phyloP scores from a whole-genome alignment of 129 eudicot genomes.

The Pulicaria dysenterica region DNA sequence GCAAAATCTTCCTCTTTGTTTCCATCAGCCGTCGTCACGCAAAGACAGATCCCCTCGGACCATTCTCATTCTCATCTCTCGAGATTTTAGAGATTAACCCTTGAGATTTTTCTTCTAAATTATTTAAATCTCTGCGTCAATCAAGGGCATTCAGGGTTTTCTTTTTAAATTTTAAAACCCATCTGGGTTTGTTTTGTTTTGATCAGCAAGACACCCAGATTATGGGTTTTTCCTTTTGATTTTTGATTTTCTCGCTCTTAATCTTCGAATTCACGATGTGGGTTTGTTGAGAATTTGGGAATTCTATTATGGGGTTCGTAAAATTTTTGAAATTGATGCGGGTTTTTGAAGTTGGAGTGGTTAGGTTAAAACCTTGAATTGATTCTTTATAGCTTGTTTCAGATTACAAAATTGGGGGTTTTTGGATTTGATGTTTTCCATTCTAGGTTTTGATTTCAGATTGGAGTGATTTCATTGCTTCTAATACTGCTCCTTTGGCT shows the following conservation, averaged over 20 bases:
- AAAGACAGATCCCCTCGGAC: constrained; percentile 25
- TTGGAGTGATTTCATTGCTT: neutral
- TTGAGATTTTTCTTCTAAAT: neutral
- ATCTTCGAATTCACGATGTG: constrained; percentile 35
- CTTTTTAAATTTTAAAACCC: constrained; percentile 22
- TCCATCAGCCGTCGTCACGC: constrained; percentile 28
- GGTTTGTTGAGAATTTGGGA: constrained; percentile 34
- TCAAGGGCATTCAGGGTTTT: constrained; percentile 20
- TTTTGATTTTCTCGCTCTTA: neutral
- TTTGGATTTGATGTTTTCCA: constrained; percentile 23
- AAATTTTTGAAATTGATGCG: constrained; percentile 31
- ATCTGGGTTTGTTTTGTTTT: constrained; percentile 37
- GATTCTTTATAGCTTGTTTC: neutral
- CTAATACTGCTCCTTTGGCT: constrained; percentile 30
- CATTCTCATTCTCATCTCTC: neutral
- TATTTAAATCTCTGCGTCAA: constrained; percentile 16
- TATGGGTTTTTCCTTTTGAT: constrained; percentile 27
- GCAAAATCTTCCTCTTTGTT: constrained; percentile 29
- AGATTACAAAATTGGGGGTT: constrained; percentile 17
- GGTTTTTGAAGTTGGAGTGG: constrained; percentile 40
- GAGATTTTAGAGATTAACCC: constrained; percentile 4
- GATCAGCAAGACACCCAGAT: constrained; percentile 32
- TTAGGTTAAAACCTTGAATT: constrained; percentile 37
- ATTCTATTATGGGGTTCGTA: constrained; percentile 31
- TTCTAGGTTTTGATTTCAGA: neutral